These are phyloP conservation scores for Trichoderma reesei DNA, from an alignment of 495 filamentous ascomycete species.

Conservation along the genomic window DNA sequence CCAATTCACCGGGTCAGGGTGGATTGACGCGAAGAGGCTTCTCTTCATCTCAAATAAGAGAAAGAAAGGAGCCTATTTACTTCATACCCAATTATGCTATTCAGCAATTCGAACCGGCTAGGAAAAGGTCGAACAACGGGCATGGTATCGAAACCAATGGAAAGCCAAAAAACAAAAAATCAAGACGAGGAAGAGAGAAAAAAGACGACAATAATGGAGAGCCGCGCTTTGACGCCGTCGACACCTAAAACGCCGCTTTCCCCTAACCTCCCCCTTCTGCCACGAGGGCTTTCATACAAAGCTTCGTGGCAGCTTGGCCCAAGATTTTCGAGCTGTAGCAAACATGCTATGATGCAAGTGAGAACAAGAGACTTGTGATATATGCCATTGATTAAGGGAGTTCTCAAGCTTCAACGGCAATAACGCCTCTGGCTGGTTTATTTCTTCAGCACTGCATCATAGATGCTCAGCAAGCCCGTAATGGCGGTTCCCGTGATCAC, in stretches of 20 bases:
- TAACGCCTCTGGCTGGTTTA: conserved; percentile 23
- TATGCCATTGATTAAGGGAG: neutral
- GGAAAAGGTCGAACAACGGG: neutral
- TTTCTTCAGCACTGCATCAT: conserved; percentile 76
- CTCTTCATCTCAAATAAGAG: neutral
- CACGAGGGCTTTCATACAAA: too few species aligned
- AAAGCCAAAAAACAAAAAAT: neutral
- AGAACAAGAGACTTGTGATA: neutral
- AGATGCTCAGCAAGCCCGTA: conserved; percentile 59
- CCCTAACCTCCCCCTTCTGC: neutral
- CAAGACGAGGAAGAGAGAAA: neutral
- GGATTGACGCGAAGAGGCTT: neutral
- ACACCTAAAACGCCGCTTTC: conserved; percentile 12
- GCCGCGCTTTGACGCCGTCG: conserved; percentile 8
- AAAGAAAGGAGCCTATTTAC: neutral
- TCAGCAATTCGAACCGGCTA: neutral
- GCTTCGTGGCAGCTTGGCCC: neutral
- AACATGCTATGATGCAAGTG: neutral
- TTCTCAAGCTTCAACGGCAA: neutral
- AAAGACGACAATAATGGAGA: neutral
- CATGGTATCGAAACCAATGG: neutral
- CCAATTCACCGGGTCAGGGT: too few species aligned
- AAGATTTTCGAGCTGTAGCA: neutral
- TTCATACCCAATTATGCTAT: neutral
- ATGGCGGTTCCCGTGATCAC: conserved; percentile 63